Base-by-base conservation (phyloP, 2,329 filamentous ascomycete species). In the Endoconidiophora laricicola region DNA sequence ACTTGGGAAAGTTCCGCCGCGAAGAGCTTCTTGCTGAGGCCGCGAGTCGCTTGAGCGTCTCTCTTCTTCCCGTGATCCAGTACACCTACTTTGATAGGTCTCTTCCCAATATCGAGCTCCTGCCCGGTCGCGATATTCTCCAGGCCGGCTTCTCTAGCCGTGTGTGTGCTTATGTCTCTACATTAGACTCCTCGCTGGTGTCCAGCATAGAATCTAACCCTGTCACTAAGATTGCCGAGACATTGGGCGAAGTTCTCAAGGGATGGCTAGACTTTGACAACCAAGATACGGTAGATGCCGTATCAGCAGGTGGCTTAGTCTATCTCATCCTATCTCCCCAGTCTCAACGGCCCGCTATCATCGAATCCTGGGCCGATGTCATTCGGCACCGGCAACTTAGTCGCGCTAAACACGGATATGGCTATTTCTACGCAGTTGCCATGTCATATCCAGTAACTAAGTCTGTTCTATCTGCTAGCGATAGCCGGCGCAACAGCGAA, bases 21-120 rank as follows among this genome's bases (percentile, higher is more conserved):
- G 78, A 76, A 0, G 81, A 84, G 52, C 67, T 83, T 20, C 69
- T 83, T 3, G 75, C 76, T 23, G 78, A 82, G 57, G 75, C 77
- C 0, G 69, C 70, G 12, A 72, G 76, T 56, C 67, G 66, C n/a
- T 66, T 85, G 1, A 66, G 81, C 9, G 66, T 74, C 5, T 70
- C 78, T 3, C 61, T 66, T 0, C 62, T 70, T 7, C 73, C 74
- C 0, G 49, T 72, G 1, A 37, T 55, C 18, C 52, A 53, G 24
- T 33, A 12, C 29, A 33, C 12, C 9, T 33, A 33, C 29, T 33
- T 33, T 33, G 29, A 33, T 12, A 12, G 12, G 29, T 33, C 29
- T 33, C 29, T 33, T 12, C 9, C 29, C 2, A 37, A 42, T 37
- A 5, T 9, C 6, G 22, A 33, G 24, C 46, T 49, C 6, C 18